Base-by-base conservation (phyloP, 2,329 filamentous ascomycete species). In the Elsinoe arachidis region DNA sequence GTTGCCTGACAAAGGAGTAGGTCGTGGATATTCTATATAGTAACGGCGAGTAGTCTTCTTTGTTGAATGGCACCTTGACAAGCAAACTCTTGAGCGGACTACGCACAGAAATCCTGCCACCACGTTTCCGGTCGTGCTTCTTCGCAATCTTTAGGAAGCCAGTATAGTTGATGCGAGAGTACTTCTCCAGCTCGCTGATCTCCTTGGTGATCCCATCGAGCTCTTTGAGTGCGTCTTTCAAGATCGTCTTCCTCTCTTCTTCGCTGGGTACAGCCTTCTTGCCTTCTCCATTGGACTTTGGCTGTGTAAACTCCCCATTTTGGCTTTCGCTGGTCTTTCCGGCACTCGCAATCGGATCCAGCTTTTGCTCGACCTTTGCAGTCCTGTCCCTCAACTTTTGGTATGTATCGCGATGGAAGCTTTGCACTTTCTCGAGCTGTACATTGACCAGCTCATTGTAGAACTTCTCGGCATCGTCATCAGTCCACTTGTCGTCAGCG, bases 141-240 rank as follows among this genome's bases (percentile, higher is more conserved):
- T 99, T 99, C 58, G 90, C 90, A 49, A 95, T 95, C 79, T 99
- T 99, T 69, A 96, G 81, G 73, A 97, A 96, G 49, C 90, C 93
- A 5, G 93, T 96, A 73, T 96, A 99, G 76, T 99, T 99, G 76
- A 96, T 86, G 62, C 86, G 88, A 72, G 90, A 93, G 75, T 93
- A 99, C 72, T 89, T 93, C 74, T 96, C 93, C 64, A 99, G 80
- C 76, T 95, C 88, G 70, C 87, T 92, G 67, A 95, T 85, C 73
- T 96, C 90, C 69, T 89, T 88, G 34, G 88, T 93, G 72, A 97
- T 93, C 56, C 75, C 74, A 71, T 97, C 92, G 57, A 97, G 81
- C 75, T 96, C 90, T 49, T 77, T 72, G 67, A 93, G 80, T 38
- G 92, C 84, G 64, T 88, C 82, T 63, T 84, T 83, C 54, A 95